A percentile compares a stretch with the other conserved stretches of the same genome.
These are phyloP conservation scores for Circinella minor DNA, from an alignment of 371 early-diverging fungal genomes.

Conservation along the genomic window DNA sequence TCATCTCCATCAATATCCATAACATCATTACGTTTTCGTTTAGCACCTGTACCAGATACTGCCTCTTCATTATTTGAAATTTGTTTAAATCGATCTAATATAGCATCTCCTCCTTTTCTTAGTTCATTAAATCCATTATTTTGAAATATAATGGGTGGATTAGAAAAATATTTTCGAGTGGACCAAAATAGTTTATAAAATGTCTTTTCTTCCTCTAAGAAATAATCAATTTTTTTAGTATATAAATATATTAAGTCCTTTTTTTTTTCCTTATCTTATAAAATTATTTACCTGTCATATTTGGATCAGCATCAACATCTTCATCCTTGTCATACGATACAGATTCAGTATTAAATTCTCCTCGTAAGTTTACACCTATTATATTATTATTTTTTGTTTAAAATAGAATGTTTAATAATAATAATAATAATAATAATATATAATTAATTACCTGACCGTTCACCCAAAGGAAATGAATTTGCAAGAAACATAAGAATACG, in stretches of 20 bases:
- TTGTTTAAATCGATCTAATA: slow-evolving; percentile 37
- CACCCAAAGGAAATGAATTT: slow-evolving; percentile 78
- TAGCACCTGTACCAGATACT: slow-evolving; percentile 21
- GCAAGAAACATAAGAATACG: slow-evolving; percentile 84
- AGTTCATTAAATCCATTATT: slow-evolving; percentile 36
- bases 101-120: slow-evolving; percentile 44
- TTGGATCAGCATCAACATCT: slow-evolving; percentile 49
- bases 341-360: slow-evolving; percentile 80
- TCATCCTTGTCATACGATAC: slow-evolving; percentile 58
- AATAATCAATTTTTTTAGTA: background rate
- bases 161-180: slow-evolving; percentile 44
- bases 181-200: slow-evolving; percentile 54
- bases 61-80: slow-evolving; percentile 45
- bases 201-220: slow-evolving; percentile 46
- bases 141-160: slow-evolving; percentile 45
- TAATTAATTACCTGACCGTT: slow-evolving; percentile 61
- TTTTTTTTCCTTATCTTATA: slow-evolving; percentile 2
- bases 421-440: too few species aligned
- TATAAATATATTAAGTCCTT: background rate
- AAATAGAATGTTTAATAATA: too few species aligned
- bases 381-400: too few species aligned
- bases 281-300: slow-evolving; percentile 34
- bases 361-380: slow-evolving; percentile 78
- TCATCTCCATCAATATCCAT: slow-evolving; percentile 34
- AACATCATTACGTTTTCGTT: slow-evolving; percentile 21